Conservation (phyloP, 441 rosid genomes). For the Populus hybrid region DNA sequence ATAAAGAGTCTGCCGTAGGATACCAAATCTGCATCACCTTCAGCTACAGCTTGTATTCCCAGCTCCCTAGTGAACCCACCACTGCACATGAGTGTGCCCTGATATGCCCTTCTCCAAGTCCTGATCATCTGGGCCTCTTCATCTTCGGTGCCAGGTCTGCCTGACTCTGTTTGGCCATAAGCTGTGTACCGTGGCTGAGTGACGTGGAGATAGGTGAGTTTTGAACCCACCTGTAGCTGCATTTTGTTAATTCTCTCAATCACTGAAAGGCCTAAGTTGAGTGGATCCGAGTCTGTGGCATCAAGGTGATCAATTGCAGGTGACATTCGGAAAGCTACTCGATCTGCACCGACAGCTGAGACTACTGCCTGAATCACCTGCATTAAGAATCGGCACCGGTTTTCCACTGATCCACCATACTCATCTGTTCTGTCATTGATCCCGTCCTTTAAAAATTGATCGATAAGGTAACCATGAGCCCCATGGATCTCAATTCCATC, state of each 20-base stretch:
- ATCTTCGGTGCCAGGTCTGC: slow-evolving; percentile 65
- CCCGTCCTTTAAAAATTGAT: slow-evolving; percentile 80
- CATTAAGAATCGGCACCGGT: slow-evolving; percentile 67
- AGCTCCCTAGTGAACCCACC: slow-evolving; percentile 76
- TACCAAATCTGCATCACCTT: slow-evolving; percentile 79
- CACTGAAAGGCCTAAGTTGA: slow-evolving; percentile 69
- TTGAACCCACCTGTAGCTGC: slow-evolving; percentile 43
- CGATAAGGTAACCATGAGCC: slow-evolving; percentile 90
- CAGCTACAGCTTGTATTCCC: slow-evolving; percentile 60
- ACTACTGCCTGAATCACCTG: slow-evolving; percentile 53
- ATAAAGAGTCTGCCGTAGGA: slow-evolving; percentile 75
- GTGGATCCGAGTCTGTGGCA: slow-evolving; percentile 72
- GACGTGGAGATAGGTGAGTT: slow-evolving; percentile 69
- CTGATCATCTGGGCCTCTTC: slow-evolving; percentile 64
- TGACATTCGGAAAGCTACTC: slow-evolving; percentile 69
- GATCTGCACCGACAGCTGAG: slow-evolving; percentile 52
- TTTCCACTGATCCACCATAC: slow-evolving; percentile 69
- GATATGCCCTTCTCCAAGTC: slow-evolving; percentile 49
- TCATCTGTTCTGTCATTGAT: slow-evolving; percentile 73
- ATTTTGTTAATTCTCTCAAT: slow-evolving; percentile 62
- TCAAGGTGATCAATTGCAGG: slow-evolving; percentile 92
- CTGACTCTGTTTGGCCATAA: slow-evolving; percentile 72
- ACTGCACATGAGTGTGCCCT: slow-evolving; percentile 74
- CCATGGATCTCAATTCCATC: slow-evolving; percentile 92
- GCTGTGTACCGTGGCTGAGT: slow-evolving; percentile 91